Percentiles rank a stretch among this genome's conserved stretches.
phyloP scores from a whole-genome alignment of 306 rosid genomes.

The Lagenaria siceraria region DNA sequence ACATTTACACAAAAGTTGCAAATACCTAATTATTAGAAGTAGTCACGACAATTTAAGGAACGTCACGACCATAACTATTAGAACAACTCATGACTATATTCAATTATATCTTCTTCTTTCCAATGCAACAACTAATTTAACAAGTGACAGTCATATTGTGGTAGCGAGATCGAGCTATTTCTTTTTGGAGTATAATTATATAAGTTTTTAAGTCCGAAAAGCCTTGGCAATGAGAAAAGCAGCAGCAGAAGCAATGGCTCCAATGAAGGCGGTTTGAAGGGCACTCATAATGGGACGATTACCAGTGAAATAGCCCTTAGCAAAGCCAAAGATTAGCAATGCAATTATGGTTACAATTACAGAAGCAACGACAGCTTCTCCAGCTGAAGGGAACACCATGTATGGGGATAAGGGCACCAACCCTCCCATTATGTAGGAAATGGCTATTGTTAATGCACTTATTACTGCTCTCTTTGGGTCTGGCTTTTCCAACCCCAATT shows the following conservation, averaged over 20 bases:
- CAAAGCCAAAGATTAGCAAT: slow-evolving; percentile 60
- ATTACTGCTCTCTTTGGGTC: slow-evolving; percentile 81
- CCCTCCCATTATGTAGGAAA: slow-evolving; percentile 68
- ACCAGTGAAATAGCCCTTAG: slow-evolving; percentile 78
- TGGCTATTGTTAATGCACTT: slow-evolving; percentile 77
- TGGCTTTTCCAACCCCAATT: slow-evolving; percentile 81
- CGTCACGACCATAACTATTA: no score
- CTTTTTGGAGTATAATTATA: no score
- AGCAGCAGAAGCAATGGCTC: slow-evolving; percentile 82
- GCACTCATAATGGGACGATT: slow-evolving; percentile 64
- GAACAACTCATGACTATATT: no score
- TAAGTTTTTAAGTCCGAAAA: slow-evolving; percentile 29
- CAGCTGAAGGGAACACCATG: slow-evolving; percentile 43
- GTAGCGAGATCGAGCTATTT: no score
- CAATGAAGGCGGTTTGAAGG: slow-evolving; percentile 62
- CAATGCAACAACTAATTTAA: no score
- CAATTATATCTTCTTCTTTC: no score
- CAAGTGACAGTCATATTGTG: no score
- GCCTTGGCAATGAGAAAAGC: slow-evolving; percentile 72
- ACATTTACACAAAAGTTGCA: no score
- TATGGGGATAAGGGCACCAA: slow-evolving; percentile 65
- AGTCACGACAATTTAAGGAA: no score
- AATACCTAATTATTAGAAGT: no score
- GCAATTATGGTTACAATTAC: slow-evolving; percentile 55
- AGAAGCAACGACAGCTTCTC: slow-evolving; percentile 52